Evolutionary conservation across 345 rosid genomes (phyloP), one percentile per base, ranked within the genome.

Genomic region (Diplotaxis tenuifolia): DNA sequence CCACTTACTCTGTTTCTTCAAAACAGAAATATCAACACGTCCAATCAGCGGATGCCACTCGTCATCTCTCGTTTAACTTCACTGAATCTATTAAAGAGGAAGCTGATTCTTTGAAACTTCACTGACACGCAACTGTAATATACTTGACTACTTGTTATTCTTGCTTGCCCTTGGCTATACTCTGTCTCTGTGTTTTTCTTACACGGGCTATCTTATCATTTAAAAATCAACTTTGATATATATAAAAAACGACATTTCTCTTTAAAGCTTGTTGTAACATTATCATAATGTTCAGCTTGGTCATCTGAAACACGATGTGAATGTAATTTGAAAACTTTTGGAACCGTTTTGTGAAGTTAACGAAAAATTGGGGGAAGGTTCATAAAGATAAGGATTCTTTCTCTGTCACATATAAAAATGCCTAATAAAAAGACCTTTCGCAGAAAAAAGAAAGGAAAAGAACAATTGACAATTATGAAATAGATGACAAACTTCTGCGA

Each of bases 71-170:
- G 40, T 4, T 9, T 34, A 34, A 34, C 40, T 9, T n/a, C n/a
- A n/a, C n/a, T n/a, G n/a, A 92, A 72, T 87, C 96, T 14, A 19
- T 88, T 50, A 50, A 50, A 71, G 63, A 34, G 29, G 66, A 71
- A 50, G 49, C 62, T 16, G 53, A 54, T 54, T 65, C 68, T 31
- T 5, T 58, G 62, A 76, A 49, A 70, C 75, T 76, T 76, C 76
- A 57, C 76, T 76, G 50, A 76, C 80, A 76, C 79, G 74, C 50
- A 62, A 62, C 74, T 75, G 47, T 62, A 75, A 68, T 53, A 50
- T 38, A 52, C 74, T 62, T 75, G n/a, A n/a, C n/a, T n/a, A n/a
- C n/a, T n/a, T n/a, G n/a, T n/a, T n/a, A n/a, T n/a, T n/a, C n/a
- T n/a, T n/a, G n/a, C n/a, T n/a, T n/a, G n/a, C n/a, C n/a, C n/a